These are phyloP conservation scores for Apiotrichum gracile DNA, from an alignment of 1,284 basidiomycete species.

Conservation along the genomic window DNA sequence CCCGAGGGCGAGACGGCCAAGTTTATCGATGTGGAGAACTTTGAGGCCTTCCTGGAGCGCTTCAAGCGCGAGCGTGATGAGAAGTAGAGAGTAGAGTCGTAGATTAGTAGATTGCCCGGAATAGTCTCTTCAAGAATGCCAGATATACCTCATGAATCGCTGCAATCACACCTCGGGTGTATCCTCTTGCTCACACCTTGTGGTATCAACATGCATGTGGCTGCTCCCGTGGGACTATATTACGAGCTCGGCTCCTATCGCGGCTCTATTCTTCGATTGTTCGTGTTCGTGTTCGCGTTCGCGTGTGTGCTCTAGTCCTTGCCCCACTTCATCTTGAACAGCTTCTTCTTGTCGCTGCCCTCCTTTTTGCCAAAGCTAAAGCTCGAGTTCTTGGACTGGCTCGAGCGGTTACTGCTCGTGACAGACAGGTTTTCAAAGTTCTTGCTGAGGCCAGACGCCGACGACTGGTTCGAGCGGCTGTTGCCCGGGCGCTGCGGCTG, in stretches of 20 bases:
- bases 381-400: conserved; percentile 13
- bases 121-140: no score
- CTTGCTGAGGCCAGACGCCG: conserved; percentile 13
- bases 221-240: no score
- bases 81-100: background rate
- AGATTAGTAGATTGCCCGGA: no score
- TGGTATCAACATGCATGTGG: no score
- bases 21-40: conserved; percentile 22
- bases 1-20: conserved; percentile 8
- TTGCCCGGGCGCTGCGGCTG: conserved; percentile 24
- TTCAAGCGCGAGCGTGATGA: conserved; percentile 16
- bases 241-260: background rate
- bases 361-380: conserved; percentile 45
- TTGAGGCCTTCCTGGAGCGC: conserved; percentile 23
- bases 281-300: background rate
- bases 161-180: background rate
- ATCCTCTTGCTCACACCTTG: no score
- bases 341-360: conserved; percentile 61
- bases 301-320: conserved; percentile 4
- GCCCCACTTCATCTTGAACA: conserved; percentile 54
- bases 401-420: background rate
- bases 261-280: background rate
- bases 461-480: conserved; percentile 13
- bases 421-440: conserved; percentile 12
- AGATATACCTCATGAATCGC: background rate